phyloP scores from a whole-genome alignment of 192 early-diverging fungal genomes.

The Phlyctochytrium bullatum region DNA sequence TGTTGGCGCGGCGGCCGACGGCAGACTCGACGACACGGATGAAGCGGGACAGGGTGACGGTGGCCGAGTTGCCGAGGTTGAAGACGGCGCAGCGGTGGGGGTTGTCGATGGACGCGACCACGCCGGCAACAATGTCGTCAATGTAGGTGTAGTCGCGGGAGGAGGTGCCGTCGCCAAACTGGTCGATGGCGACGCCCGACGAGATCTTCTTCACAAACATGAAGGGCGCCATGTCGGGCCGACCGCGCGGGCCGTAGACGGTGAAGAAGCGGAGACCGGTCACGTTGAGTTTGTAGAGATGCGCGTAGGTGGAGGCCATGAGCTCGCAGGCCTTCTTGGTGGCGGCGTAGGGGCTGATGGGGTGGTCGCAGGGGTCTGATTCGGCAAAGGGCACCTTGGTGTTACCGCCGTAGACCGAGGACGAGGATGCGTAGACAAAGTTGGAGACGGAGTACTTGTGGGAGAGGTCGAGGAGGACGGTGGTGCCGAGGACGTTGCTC shows the following conservation, averaged over 20 bases:
- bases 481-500: slow-evolving; percentile 17
- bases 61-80: slow-evolving; percentile 19
- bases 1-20: slow-evolving; percentile 10
- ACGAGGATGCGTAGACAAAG: slow-evolving; percentile 19
- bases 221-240: slow-evolving; percentile 20
- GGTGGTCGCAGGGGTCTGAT: slow-evolving; percentile 2
- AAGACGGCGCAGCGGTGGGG: slow-evolving; percentile 12
- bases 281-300: slow-evolving; percentile 15
- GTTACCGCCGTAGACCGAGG: slow-evolving; percentile 20
- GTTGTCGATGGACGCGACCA: slow-evolving; percentile 3
- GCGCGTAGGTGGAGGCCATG: slow-evolving; percentile 4
- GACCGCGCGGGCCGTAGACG: slow-evolving; percentile 21
- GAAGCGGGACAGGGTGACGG: slow-evolving; percentile 11
- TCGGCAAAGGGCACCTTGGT: slow-evolving; percentile 24
- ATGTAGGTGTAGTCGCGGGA: slow-evolving; percentile 25
- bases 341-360: slow-evolving; percentile 22
- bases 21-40: slow-evolving; percentile 6
- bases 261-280: slow-evolving; percentile 25
- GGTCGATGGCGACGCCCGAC: slow-evolving; percentile 5
- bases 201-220: slow-evolving; percentile 9
- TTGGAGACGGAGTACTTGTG: slow-evolving; percentile 5
- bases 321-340: slow-evolving; percentile 28
- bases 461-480: slow-evolving; percentile 17
- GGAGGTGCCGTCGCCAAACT: slow-evolving; percentile 22
- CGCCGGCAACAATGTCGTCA: slow-evolving; percentile 20